A percentile compares a stretch with the other conserved stretches of the same genome.
These are phyloP conservation scores for Fonsecaea pedrosoi DNA, from an alignment of 2,329 filamentous ascomycete genomes.

Conservation along the genomic window DNA sequence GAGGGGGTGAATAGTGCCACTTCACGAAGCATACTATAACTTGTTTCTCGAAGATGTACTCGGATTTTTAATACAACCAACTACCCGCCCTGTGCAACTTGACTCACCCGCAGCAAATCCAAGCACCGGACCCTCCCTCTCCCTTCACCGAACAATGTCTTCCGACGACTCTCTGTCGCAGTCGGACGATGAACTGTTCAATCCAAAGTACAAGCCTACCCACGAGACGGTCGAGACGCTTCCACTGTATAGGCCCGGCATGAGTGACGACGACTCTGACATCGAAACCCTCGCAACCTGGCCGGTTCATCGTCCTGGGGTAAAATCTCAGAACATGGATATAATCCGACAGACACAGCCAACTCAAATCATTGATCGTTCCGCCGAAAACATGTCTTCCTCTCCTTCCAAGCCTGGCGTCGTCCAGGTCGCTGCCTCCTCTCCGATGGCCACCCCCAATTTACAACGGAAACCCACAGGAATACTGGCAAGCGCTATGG, in stretches of 20 bases:
- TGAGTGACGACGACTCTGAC: conserved; percentile 37
- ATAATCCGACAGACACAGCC: conserved; percentile 66
- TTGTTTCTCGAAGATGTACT: neutral
- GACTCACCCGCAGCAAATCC: neutral
- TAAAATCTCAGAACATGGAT: conserved; percentile 46
- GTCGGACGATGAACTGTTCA: conserved; percentile 39
- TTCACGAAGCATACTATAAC: neutral
- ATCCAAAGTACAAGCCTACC: conserved; percentile 20
- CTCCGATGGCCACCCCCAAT: conserved; percentile 65
- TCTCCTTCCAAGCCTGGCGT: conserved; percentile 48
- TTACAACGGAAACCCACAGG: conserved; percentile 46
- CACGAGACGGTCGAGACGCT: conserved; percentile 38
- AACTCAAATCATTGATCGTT: conserved; percentile 62
- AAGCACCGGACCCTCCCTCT: neutral
- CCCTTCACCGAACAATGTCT: conserved; percentile 19
- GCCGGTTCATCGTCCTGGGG: conserved; percentile 45
- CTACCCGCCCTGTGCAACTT: neutral
- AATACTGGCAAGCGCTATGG: conserved; percentile 68
- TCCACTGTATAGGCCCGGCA: conserved; percentile 28
- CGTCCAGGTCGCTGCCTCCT: conserved; percentile 89
- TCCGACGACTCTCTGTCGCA: conserved; percentile 26
- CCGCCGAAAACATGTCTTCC: conserved; percentile 40
- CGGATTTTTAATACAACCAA: neutral
- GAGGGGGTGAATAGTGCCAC: neutral
- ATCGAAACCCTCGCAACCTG: conserved; percentile 59